Percentiles rank a stretch among this genome's conserved stretches.
phyloP scores from a whole-genome alignment of 1,284 basidiomycete genomes.

The Apiotrichum akiyoshidainum region DNA sequence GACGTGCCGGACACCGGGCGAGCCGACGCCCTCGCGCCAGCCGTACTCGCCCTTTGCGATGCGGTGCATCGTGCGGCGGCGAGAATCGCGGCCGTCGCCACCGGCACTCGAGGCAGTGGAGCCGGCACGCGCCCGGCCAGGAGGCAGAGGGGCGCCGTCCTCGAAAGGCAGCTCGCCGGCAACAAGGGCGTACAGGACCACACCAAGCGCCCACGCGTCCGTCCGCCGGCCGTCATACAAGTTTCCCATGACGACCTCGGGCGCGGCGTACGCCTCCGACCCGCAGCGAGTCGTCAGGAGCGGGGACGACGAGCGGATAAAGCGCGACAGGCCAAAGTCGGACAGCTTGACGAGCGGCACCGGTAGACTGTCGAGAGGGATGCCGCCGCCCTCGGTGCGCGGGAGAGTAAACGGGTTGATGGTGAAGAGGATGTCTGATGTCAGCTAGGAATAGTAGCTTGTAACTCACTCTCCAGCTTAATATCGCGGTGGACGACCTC shows the following conservation, averaged over 20 bases:
- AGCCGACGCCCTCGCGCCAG: constrained; percentile 56
- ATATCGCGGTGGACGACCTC: constrained; percentile 87
- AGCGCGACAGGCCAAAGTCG: constrained; percentile 86
- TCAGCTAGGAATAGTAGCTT: not conserved
- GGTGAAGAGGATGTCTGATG: constrained; percentile 61
- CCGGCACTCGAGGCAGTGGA: constrained; percentile 10
- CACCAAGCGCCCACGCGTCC: constrained; percentile 84
- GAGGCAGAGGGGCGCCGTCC: constrained; percentile 20
- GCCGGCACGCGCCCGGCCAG: constrained; percentile 21
- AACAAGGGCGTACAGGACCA: constrained; percentile 73
- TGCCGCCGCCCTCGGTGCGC: constrained; percentile 37
- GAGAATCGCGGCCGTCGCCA: constrained; percentile 7
- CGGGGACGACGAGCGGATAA: constrained; percentile 69
- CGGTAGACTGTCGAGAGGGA: constrained; percentile 52
- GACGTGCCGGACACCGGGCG: constrained; percentile 50
- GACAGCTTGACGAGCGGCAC: constrained; percentile 76
- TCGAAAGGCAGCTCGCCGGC: constrained; percentile 58
- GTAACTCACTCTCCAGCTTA: constrained; percentile 81
- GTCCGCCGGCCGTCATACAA: constrained; percentile 81
- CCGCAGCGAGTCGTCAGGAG: constrained; percentile 82
- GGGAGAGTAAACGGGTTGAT: constrained; percentile 50
- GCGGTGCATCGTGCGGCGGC: constrained; percentile 56
- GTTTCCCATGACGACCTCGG: constrained; percentile 76
- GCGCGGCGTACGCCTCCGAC: constrained; percentile 86
- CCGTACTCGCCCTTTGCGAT: constrained; percentile 73